Evolutionary conservation across 805 yeast genomes (phyloP), one percentile per base, ranked within the genome.

Genomic region (Candida silvatica): DNA sequence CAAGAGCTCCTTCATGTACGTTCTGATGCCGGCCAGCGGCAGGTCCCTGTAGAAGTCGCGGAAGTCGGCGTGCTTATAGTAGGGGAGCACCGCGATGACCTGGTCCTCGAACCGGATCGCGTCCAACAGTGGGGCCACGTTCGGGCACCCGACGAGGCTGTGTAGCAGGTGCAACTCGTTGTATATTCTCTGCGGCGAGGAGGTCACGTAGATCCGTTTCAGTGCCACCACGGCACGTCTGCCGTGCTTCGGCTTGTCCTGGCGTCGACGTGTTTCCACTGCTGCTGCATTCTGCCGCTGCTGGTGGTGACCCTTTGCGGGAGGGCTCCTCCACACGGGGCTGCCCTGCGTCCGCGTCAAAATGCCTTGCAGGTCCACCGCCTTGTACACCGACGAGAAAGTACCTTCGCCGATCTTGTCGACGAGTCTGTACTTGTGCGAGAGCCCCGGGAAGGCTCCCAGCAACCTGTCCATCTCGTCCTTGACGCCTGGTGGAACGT

Each of bases 181-280:
- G 47, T 74, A 77, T 29, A 92, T 90, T 57, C 99, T 71, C 42
- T 76, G 79, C 0, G 97, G 97, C 6, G 97, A 86, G 1, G 96
- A 84, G 0, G 98, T 92, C 16, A 88, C 97, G 56, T 90, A 88
- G 31, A 92, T 86, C 49, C 92, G 75, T 54, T 92, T 92, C 45
- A 92, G 64, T 2, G 99, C 99, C 38, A 92, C 97, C 20, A 48
- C 32, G 6, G 56, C 48, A 53, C 65, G 43, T 56, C 63, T 39
- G 47, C 45, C 18, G 52, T 53, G n/a, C 4, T 30, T 12, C 12
- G 11, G 12, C 5, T 18, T 11, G 28, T 17, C 7, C 17, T 16
- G 8, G 4, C 30, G 37, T n/a, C n/a, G n/a, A n/a, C n/a, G n/a
- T n/a, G 43, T 6, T 14, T n/a, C n/a, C n/a, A n/a, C n/a, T n/a